Base-by-base conservation (phyloP, 108 stramenopile genomes). In the Heterococcus sp. region DNA sequence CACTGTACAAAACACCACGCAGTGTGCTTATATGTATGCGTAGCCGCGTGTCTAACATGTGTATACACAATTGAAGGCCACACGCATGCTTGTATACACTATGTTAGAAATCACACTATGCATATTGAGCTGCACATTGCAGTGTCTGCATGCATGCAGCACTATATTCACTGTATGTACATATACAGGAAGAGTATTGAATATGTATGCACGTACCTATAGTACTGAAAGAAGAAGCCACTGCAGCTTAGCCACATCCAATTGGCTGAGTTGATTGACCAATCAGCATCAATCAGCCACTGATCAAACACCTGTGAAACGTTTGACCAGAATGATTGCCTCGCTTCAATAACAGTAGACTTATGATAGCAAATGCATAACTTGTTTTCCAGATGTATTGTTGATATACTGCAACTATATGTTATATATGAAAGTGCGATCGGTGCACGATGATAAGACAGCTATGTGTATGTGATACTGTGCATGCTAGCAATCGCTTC, bases 201-300 rank as follows among this genome's bases (percentile, higher is more conserved):
- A 69, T 69, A 37, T 69, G 14, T 35, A 21, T 21, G 68, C 46
- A 58, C 46, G 1, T 69, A 39, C 68, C 74, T 32, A 39, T 38
- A 75, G 74, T 75, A 82, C 83, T 86, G 86, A 78, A 84, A 73
- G 34, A 87, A 87, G 73, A 87, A 87, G 30, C 39, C 36, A n/a
- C 77, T 83, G 68, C 95, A 95, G 30, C 87, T 88, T 30, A 98
- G 87, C 95, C 97, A 97, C 74, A 93, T 87, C 96, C 97, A 97
- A 79, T 97, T 98, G 89, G 93, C 95, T 35, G 90, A 92, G 87
- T 98, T 98, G 46, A 98, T 39, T 3, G 90, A 80, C 84, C 93
- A 97, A 82, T 98, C 97, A 0, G 95, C 94, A 83, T 98, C 97
- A 3, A 98, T 46, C 2, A 98, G 91, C 39, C 92, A 82, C 63